phyloP scores from a whole-genome alignment of 2,329 filamentous ascomycete genomes.

The Nigrospora sphaerica region DNA sequence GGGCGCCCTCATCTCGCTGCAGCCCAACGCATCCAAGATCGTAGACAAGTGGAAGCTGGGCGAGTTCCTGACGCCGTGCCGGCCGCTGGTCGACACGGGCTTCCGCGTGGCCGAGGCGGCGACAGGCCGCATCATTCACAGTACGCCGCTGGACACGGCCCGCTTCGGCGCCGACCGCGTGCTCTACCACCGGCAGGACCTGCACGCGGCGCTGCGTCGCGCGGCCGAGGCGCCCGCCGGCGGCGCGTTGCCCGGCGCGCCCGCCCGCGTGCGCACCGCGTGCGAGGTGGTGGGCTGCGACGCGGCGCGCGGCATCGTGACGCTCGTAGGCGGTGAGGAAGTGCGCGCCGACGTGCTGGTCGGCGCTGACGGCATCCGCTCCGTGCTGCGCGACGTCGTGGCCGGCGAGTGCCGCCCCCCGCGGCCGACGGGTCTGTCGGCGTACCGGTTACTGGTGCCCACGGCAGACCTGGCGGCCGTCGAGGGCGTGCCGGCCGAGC shows the following conservation, averaged over 20 bases:
- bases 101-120: slow-evolving; percentile 22
- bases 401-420: slow-evolving; percentile 9
- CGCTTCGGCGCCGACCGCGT: slow-evolving; percentile 30
- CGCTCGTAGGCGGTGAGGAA: slow-evolving; percentile 22
- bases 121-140: slow-evolving; percentile 15
- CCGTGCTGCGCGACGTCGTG: slow-evolving; percentile 8
- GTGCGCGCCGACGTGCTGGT: slow-evolving; percentile 23
- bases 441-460: slow-evolving; percentile 27
- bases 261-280: slow-evolving; percentile 18
- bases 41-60: slow-evolving; percentile 21
- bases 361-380: slow-evolving; percentile 27
- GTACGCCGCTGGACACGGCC: slow-evolving; percentile 20
- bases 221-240: slow-evolving; percentile 9
- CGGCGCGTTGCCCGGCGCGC: slow-evolving; percentile 10
- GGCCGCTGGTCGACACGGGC: slow-evolving; percentile 25
- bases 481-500: slow-evolving; percentile 8
- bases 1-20: slow-evolving; percentile 31
- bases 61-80: slow-evolving; percentile 16
- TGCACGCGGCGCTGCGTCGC: slow-evolving; percentile 22
- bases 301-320: slow-evolving; percentile 23
- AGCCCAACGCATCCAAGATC: slow-evolving; percentile 31
- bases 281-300: slow-evolving; percentile 29
- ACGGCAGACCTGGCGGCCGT: slow-evolving; percentile 5
- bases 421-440: slow-evolving; percentile 27
- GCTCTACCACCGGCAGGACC: slow-evolving; percentile 32